Percentiles rank a stretch among this genome's conserved stretches.
Conservation (phyloP, 2,329 filamentous ascomycete species). For the Stagonosporopsis chrysanthemi region DNA sequence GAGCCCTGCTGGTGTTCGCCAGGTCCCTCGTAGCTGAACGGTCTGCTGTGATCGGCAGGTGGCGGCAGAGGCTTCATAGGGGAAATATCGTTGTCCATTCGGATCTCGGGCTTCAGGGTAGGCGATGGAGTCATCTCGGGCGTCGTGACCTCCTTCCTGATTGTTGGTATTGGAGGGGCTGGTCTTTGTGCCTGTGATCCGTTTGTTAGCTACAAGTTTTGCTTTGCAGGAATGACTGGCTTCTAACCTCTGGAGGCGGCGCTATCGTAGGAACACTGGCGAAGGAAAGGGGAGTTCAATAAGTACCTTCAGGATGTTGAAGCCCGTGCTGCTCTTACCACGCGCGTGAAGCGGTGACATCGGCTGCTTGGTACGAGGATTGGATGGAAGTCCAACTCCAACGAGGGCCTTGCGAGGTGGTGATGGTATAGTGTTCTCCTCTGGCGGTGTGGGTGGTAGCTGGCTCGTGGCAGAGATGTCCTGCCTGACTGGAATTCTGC, state of each 20-base stretch:
- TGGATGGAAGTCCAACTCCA: slow-evolving; percentile 39
- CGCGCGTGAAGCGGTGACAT: slow-evolving; percentile 39
- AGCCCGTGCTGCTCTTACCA: slow-evolving; percentile 49
- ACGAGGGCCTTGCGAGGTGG: slow-evolving; percentile 36
- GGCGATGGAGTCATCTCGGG: slow-evolving; percentile 44
- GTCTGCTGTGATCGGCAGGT: slow-evolving; percentile 26
- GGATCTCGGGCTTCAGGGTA: slow-evolving; percentile 26
- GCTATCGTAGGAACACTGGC: slow-evolving; percentile 32
- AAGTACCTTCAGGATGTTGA: slow-evolving; percentile 49
- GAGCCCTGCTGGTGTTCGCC: slow-evolving; percentile 12
- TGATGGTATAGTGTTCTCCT: slow-evolving; percentile 22
- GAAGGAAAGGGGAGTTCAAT: slow-evolving; percentile 34
- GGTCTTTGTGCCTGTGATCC: slow-evolving; percentile 29
- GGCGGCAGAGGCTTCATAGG: slow-evolving; percentile 32
- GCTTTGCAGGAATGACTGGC: neutral
- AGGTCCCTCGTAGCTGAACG: slow-evolving; percentile 39
- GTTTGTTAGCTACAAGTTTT: neutral
- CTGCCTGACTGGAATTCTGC: slow-evolving; percentile 2
- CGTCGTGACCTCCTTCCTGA: slow-evolving; percentile 33
- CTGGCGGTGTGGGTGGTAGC: slow-evolving; percentile 44
- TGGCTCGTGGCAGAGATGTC: slow-evolving; percentile 13
- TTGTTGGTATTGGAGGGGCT: slow-evolving; percentile 27
- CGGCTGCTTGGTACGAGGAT: slow-evolving; percentile 36
- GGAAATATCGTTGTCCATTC: slow-evolving; percentile 28
- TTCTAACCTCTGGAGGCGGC: slow-evolving; percentile 9